phyloP scores from a whole-genome alignment of 176 grass and related monocot genomes.

The Eremochloa ophiuroides region DNA sequence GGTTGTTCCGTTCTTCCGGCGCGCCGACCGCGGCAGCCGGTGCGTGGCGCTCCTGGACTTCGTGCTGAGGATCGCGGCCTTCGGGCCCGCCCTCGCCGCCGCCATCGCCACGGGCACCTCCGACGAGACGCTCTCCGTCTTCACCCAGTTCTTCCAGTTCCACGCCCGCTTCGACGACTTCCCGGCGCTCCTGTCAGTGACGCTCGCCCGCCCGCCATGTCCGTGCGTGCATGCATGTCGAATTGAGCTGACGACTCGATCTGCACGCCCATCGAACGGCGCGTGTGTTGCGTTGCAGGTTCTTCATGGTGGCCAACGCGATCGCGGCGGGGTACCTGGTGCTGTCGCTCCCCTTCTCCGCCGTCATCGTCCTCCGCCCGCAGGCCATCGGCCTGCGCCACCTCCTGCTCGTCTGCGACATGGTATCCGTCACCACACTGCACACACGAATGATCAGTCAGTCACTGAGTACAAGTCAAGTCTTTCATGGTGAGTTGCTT shows the following conservation, averaged over 20 bases:
- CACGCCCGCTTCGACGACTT: slow-evolving; percentile 79
- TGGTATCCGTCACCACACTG: neutral
- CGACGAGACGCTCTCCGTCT: slow-evolving; percentile 72
- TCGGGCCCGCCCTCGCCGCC: slow-evolving; percentile 69
- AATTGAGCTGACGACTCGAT: no score
- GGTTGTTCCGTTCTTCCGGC: slow-evolving; percentile 35
- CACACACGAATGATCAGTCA: no score
- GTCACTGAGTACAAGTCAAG: no score
- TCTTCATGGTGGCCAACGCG: slow-evolving; percentile 73
- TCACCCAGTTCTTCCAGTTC: slow-evolving; percentile 93
- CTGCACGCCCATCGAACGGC: neutral
- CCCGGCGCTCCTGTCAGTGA: slow-evolving; percentile 60
- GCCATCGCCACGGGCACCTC: slow-evolving; percentile 71
- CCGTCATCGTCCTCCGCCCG: slow-evolving; percentile 47
- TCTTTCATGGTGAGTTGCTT: neutral
- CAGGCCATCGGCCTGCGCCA: slow-evolving; percentile 56
- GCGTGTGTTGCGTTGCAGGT: slow-evolving; percentile 29
- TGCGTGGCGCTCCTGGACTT: slow-evolving; percentile 71
- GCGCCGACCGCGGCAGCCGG: slow-evolving; percentile 39
- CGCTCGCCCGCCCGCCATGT: neutral
- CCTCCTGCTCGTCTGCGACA: slow-evolving; percentile 73
- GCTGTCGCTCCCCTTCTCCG: slow-evolving; percentile 83
- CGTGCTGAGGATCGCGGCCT: slow-evolving; percentile 61
- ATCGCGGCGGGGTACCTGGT: slow-evolving; percentile 77
- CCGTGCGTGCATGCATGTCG: no score